Evolutionary conservation across 257 asterid species (phyloP), one percentile per base, ranked within the genome.

Genomic region (Nicotiana otophora): DNA sequence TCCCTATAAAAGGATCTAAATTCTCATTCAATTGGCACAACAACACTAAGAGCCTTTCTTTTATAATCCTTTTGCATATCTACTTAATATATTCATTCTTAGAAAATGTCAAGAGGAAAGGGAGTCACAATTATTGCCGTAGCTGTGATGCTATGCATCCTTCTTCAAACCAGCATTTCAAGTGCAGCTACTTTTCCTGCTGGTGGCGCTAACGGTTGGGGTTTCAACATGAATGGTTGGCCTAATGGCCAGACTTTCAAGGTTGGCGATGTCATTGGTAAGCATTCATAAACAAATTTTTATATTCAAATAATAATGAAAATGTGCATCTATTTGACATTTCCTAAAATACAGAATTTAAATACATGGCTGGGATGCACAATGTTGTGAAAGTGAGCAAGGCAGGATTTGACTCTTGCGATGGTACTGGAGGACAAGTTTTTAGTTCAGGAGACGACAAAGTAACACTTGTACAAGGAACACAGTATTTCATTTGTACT

Each of bases 101-200:
- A 5, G n/a, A 83, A 66, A 70, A 80, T 81, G 86, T 60, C 62
- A 1, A n/a, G 61, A 64, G 67, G 54, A 34, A 79, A 26, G 5
- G 48, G 7, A 15, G 7, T 53, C 23, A 62, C 48, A 28, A 67
- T 64, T 72, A 5, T 79, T 70, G 36, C 33, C 15, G 7, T 66
- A 15, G 8, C 33, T 23, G 9, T 78, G 62, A 11, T 72, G 39
- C 5, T 79, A 0, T 63, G 70, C 34, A 2, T 57, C 17, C 10
- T 72, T 1, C 51, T 55, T 63, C 84, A 30, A n/a, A 51, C 39
- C 14, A 72, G 7, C 39, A 46, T 72, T 4, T 46, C 78, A 46
- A 48, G 7, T 26, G 80, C 78, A 72, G 78, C 58, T 12, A 72
- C 60, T 6, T 20, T 20, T 72, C 36, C 36, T 46, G 78, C 61